Percentiles rank a stretch among this genome's conserved stretches.
phyloP scores from a whole-genome alignment of 2,329 filamentous ascomycete species.

The Phialemonium atrogriseum region DNA sequence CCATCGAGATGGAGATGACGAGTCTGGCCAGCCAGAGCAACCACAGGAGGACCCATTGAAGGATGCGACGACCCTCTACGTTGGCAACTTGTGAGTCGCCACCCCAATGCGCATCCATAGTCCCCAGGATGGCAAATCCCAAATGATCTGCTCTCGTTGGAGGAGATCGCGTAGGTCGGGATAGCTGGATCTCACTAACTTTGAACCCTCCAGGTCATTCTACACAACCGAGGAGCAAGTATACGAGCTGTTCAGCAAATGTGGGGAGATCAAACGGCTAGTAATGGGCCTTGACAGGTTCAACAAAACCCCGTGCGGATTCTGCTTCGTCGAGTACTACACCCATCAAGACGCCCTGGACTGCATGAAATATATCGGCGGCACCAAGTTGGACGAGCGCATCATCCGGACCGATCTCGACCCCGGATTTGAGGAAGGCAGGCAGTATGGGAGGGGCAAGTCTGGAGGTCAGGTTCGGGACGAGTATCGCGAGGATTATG shows the following conservation, averaged over 20 bases:
- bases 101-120: background rate
- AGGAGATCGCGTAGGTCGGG: background rate
- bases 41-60: conserved; percentile 72
- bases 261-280: conserved; percentile 94
- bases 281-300: conserved; percentile 97
- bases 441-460: conserved; percentile 93
- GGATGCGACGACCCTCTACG: conserved; percentile 89
- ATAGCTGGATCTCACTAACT: conserved; percentile 7
- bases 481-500: conserved; percentile 95
- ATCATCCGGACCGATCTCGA: conserved; percentile 94
- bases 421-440: conserved; percentile 89
- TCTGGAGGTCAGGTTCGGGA: conserved; percentile 95
- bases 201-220: conserved; percentile 62
- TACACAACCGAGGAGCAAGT: conserved; percentile 99
- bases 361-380: conserved; percentile 97
- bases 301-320: conserved; percentile 95
- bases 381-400: conserved; percentile 95
- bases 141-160: background rate
- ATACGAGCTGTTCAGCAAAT: conserved; percentile 92
- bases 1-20: conserved; percentile 50
- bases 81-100: conserved; percentile 75
- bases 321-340: conserved; percentile 99
- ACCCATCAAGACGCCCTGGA: conserved; percentile 94
- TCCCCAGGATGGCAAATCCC: background rate
- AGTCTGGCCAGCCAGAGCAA: conserved; percentile 37